A percentile compares a stretch with the other conserved stretches of the same genome.
Conservation (phyloP, 73 alveolate genomes). For the Paramecium tetraurelia region DNA sequence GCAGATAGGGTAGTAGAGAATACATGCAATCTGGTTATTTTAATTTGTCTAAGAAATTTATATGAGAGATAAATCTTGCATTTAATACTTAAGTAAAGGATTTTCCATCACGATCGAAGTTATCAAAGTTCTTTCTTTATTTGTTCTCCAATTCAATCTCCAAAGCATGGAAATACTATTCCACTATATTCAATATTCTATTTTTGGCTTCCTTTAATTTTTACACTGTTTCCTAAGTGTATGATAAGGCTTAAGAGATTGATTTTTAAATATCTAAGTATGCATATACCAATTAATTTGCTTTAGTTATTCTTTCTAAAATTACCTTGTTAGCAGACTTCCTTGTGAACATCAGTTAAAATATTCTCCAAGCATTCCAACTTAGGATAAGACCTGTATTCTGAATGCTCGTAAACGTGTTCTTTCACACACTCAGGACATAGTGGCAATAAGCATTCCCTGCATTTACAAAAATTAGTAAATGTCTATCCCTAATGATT, state of each 20-base stretch:
- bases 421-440: constrained; percentile 35
- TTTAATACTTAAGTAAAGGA: not conserved
- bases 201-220: not conserved
- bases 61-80: not conserved
- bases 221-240: not conserved
- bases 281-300: not conserved
- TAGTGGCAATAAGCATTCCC: not conserved
- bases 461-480: not conserved
- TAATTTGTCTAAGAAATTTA: not conserved
- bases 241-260: not conserved
- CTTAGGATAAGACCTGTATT: not conserved
- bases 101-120: not conserved
- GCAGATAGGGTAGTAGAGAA: not conserved
- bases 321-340: not conserved
- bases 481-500: constrained; percentile 25
- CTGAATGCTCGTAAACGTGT: constrained; percentile 20
- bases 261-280: not conserved
- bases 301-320: not conserved
- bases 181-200: not conserved
- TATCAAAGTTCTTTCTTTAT: not conserved
- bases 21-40: not conserved
- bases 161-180: not conserved
- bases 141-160: not conserved
- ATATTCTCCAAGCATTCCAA: constrained; percentile 5
- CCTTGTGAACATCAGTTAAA: not conserved